These are phyloP conservation scores for Scytalidium sp. DNA, from an alignment of 2,329 filamentous ascomycete species.

Conservation along the genomic window DNA sequence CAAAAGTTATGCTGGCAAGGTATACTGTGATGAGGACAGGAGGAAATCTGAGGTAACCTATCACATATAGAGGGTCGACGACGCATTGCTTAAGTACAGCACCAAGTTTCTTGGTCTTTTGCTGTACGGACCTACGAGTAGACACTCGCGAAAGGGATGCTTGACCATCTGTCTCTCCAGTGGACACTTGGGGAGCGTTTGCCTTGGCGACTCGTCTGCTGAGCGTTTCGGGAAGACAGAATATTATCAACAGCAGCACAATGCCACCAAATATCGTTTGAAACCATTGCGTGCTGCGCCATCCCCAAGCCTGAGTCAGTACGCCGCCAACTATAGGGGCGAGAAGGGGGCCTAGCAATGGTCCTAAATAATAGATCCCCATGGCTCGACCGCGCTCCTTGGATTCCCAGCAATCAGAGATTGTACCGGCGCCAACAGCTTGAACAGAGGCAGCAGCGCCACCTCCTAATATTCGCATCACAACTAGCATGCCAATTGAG, in stretches of 20 bases:
- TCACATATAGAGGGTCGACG: slow-evolving; percentile 66
- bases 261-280: slow-evolving; percentile 63
- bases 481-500: slow-evolving; percentile 70
- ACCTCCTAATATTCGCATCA: slow-evolving; percentile 68
- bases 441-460: slow-evolving; percentile 77
- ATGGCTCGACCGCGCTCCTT: slow-evolving; percentile 70
- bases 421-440: slow-evolving; percentile 78
- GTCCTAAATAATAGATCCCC: slow-evolving; percentile 77
- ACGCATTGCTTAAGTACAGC: slow-evolving; percentile 56
- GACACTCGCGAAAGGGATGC: slow-evolving; percentile 44
- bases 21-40: slow-evolving; percentile 69
- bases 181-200: slow-evolving; percentile 1
- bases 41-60: slow-evolving; percentile 68
- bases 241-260: slow-evolving; percentile 52
- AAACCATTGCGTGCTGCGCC: slow-evolving; percentile 76
- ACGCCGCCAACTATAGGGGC: slow-evolving; percentile 73
- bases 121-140: slow-evolving; percentile 56
- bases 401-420: slow-evolving; percentile 76
- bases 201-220: not conserved
- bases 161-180: not conserved
- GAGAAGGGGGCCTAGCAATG: slow-evolving; percentile 67
- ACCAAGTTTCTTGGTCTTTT: slow-evolving; percentile 48
- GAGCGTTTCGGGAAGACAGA: slow-evolving; percentile 62
- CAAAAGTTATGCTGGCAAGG: slow-evolving; percentile 71
- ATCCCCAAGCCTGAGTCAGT: slow-evolving; percentile 63